Conservation (phyloP, 2,329 filamentous ascomycete species). For the Hortaea werneckii region DNA sequence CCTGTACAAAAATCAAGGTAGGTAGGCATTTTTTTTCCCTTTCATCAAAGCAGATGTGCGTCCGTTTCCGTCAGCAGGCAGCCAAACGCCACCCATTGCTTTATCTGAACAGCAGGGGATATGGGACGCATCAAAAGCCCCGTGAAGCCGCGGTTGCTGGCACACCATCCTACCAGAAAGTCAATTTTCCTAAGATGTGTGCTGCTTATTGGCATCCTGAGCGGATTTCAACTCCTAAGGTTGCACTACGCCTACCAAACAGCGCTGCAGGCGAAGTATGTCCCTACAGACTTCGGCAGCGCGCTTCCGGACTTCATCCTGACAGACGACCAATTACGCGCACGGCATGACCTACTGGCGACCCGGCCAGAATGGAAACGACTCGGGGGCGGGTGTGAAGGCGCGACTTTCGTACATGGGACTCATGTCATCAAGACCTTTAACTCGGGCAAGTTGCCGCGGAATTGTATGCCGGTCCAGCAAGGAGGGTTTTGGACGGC, state of each 20-base stretch:
- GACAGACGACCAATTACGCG: not conserved
- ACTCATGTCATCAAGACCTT: not conserved
- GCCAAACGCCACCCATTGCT: too few relatives aligned
- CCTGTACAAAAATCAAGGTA: too few relatives aligned
- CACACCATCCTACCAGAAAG: not conserved
- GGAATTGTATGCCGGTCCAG: not conserved
- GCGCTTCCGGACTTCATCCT: not conserved
- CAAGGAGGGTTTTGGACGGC: not conserved
- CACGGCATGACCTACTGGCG: not conserved
- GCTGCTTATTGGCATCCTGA: not conserved
- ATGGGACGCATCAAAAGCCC: not conserved
- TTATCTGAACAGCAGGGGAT: not conserved
- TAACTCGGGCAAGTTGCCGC: not conserved
- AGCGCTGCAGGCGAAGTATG: not conserved
- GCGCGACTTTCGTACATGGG: not conserved
- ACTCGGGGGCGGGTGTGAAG: not conserved
- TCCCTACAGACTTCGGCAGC: not conserved
- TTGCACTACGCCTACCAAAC: not conserved
- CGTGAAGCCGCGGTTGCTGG: not conserved
- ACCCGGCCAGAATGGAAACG: not conserved
- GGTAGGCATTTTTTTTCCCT: too few relatives aligned
- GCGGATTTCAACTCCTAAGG: not conserved
- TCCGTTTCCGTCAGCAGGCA: too few relatives aligned
- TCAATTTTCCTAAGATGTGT: not conserved
- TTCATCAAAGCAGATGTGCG: too few relatives aligned